Evolutionary conservation across 805 yeast genomes (phyloP), one percentile per base, ranked within the genome.

Genomic region (Starmera amethionina): DNA sequence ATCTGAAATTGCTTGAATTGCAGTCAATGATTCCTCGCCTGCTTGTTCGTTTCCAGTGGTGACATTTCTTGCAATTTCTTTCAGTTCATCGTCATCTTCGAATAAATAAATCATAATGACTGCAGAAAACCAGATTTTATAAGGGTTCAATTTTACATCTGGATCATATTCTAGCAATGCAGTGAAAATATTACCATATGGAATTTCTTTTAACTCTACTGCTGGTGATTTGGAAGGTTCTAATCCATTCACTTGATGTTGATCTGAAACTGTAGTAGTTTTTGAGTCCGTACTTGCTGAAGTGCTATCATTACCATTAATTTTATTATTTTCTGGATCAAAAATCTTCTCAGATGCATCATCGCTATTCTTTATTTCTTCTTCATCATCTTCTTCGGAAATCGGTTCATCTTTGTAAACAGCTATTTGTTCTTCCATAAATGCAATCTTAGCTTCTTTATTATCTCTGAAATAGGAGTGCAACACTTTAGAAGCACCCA

Each of bases 101-200:
- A 88, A 72, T 3, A 88, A 55, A 40, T 73, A 74, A 34, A 82
- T 65, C 18, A 90, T 55, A 4, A 86, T 64, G 4, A 78, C 72
- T 3, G 83, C 65, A 0, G 96, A 77, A 60, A 90, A 89, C 93
- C 95, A 93, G 1, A 77, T 61, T 51, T 79, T 77, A 55, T 88
- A 93, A 0, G 99, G 97, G 48, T 93, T 90, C 30, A 89, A 60
- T 40, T 79, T 75, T 37, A 70, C 57, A 16, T 77, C 82, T 3
- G 79, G 75, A 47, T 89, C 90, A 51, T 83, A 86, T 46, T 83
- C 90, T 48, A 87, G 70, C 7, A 93, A 59, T 0, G 82, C 73
- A 22, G 77, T 65, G 42, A 93, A 78, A 1, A 93, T 60, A 55
- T 87, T 88, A 3, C 75, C 80, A 39, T 55, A 56, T 34, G 64